A percentile compares a stretch with the other conserved stretches of the same genome.
Conservation (phyloP, 1,139 yeast genomes). For the Neolecta irregularis region DNA sequence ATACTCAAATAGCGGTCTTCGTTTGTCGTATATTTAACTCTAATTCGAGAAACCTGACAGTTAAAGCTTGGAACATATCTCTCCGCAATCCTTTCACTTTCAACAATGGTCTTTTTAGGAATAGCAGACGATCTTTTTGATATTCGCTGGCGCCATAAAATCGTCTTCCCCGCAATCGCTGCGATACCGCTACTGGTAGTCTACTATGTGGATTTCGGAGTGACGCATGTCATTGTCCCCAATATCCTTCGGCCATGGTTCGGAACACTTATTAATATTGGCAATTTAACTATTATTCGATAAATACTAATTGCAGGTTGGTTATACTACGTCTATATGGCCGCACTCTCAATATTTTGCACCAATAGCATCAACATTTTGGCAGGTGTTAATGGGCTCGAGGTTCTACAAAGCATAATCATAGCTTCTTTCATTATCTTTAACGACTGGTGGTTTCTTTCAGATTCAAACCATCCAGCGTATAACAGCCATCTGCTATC, state of each 20-base stretch:
- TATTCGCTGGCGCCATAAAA: constrained; percentile 92
- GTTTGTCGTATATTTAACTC: too few species aligned
- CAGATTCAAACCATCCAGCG: constrained; percentile 42
- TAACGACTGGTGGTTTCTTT: constrained; percentile 62
- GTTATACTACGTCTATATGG: constrained; percentile 78
- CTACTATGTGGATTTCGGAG: constrained; percentile 86
- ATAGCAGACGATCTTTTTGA: constrained; percentile 90
- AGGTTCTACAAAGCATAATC: constrained; percentile 84
- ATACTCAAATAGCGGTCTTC: too few species aligned
- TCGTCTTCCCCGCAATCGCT: constrained; percentile 87
- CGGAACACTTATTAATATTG: constrained; percentile 14
- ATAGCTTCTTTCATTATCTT: constrained; percentile 52
- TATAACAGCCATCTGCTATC: constrained; percentile 72
- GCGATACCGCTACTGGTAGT: constrained; percentile 81
- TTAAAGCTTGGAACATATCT: constrained; percentile 74
- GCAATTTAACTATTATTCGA: constrained; percentile 38
- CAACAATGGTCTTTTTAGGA: constrained; percentile 73
- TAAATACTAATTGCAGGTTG: constrained; percentile 35
- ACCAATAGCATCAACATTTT: constrained; percentile 93
- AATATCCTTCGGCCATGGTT: constrained; percentile 35
- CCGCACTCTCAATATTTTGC: constrained; percentile 76
- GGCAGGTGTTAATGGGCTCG: constrained; percentile 93
- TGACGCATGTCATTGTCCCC: constrained; percentile 80
- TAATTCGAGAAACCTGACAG: too few species aligned
- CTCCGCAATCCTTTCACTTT: constrained; percentile 68